Base-by-base conservation (phyloP, 192 early-diverging fungal species). In the Anaeromyces robustus region DNA sequence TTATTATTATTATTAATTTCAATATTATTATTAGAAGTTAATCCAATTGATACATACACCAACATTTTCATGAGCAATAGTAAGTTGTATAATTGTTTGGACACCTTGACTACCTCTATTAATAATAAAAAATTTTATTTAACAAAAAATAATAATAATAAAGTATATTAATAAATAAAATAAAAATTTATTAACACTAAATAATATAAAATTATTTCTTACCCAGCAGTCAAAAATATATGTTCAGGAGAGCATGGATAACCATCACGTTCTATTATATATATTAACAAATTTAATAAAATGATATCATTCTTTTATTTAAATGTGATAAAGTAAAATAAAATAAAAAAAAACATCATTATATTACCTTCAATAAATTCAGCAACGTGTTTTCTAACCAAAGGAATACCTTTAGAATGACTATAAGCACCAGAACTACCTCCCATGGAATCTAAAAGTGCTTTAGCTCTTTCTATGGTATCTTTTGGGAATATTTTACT, bases 181-280 rank as follows among this genome's bases (percentile, higher is more conserved):
- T 14, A 78, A 78, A 77, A 26, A 32, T 37, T 12, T 29, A 68
- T 29, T 34, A 16, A 32, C 29, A n/a, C 30, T 16, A 77, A n/a
- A 86, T 29, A 3, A 77, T 22, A 86, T 29, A 3, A 2, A 37
- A 16, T 18, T 22, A 82, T 68, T 77, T 37, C 59, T 29, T 85
- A 86, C 83, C 85, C 96, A 78, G 95, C 92, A 19, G 97, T 97
- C 85, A 98, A 87, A 82, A 94, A 97, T 77, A 98, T 97, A 85
- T 92, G 82, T 78, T 93, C 87, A 19, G 96, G 92, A 82, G 94
- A 86, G 13, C 95, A 86, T 28, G 96, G 89, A 82, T 90, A 95
- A 26, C 97, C 97, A 88, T 99, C 97, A 77, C 97, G 94, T 80
- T 94, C 88, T 39, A 84, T 26, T 11, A 39, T n/a, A n/a, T 26